Evolutionary conservation across 352 stramenopile genomes (phyloP).

Genomic region (Pythium folliculosum): DNA sequence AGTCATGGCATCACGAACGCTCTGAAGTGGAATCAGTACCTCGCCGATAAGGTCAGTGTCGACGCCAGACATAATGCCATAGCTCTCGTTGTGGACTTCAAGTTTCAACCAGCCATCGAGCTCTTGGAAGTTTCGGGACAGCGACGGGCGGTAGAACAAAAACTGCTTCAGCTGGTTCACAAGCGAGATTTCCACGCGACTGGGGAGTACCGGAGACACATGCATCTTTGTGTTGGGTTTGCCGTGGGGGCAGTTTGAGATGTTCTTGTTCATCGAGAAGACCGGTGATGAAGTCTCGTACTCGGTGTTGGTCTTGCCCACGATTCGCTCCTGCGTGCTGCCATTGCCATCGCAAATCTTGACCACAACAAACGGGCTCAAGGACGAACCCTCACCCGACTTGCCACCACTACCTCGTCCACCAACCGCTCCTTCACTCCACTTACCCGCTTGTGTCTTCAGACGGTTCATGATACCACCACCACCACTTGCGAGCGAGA

Average conservation of each 20-base stretch:
- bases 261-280: conserved; percentile 73
- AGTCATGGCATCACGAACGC: conserved; percentile 60
- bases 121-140: conserved; percentile 32
- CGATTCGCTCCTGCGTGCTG: conserved; percentile 54
- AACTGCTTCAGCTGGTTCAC: conserved; percentile 81
- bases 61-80: conserved; percentile 75
- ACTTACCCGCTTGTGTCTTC: conserved; percentile 64
- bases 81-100: conserved; percentile 75
- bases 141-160: conserved; percentile 63
- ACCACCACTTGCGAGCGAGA: conserved; percentile 44
- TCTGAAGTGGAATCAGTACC: conserved; percentile 71
- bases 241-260: conserved; percentile 59
- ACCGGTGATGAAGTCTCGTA: conserved; percentile 71
- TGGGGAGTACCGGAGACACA: conserved; percentile 55
- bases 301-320: conserved; percentile 87
- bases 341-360: conserved; percentile 59
- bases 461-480: conserved; percentile 67
- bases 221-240: conserved; percentile 66
- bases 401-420: conserved; percentile 30
- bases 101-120: conserved; percentile 70
- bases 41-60: conserved; percentile 77
- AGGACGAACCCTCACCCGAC: conserved; percentile 20
- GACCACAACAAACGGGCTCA: conserved; percentile 77
- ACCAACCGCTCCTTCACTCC: conserved; percentile 33
- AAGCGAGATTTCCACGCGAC: conserved; percentile 56